Evolutionary conservation across 2,329 filamentous ascomycete species (phyloP), one percentile per base, ranked within the genome.

Genomic region (Monilinia fructigena): DNA sequence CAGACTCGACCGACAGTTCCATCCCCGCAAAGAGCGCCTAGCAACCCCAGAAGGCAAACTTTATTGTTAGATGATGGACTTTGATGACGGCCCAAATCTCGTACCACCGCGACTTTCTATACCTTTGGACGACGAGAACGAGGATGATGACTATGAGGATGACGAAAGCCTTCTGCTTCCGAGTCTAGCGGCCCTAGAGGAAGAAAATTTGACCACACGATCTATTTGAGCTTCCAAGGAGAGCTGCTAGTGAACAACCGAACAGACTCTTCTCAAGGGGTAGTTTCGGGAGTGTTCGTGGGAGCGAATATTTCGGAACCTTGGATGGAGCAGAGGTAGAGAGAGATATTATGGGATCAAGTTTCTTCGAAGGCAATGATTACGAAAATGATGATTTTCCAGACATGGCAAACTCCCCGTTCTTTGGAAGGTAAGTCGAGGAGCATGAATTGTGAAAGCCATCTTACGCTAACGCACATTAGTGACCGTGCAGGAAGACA

Each of bases 181-280:
- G 42, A 80, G 79, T 62, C 81, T 83, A 60, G 82, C 83, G 42
- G 70, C 72, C 0, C 72, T 88, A 31, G 85, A 88, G 65, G 84
- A 87, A 35, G 83, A 86, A 53, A 82, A 88, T 70, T 81, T 81
- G 68, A 89, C 86, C 0, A 75, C 82, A 52, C 81, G 83, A 67
- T 87, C 86, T 2, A 81, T 89, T 89, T 38, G 87, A 89, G 76
- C 73, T 87, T 59, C 82, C 85, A 10, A 80, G 86, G 38, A 78
- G 86, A 59, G 82, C 81, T 20, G 73, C 77, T 48, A 82, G 77
- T 63, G 83, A 86, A 67, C 76, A 79, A 56, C 79, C 80, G 0
- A 73, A 76, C 4, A 77, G 78, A 4, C 77, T 84, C 40, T 72
- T 83, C 40, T 84, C 83, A 14, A 76, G 79, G 63, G 76, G 75